These are phyloP conservation scores for Thalassiosira profunda DNA, from an alignment of 108 stramenopile genomes.

Conservation along the genomic window DNA sequence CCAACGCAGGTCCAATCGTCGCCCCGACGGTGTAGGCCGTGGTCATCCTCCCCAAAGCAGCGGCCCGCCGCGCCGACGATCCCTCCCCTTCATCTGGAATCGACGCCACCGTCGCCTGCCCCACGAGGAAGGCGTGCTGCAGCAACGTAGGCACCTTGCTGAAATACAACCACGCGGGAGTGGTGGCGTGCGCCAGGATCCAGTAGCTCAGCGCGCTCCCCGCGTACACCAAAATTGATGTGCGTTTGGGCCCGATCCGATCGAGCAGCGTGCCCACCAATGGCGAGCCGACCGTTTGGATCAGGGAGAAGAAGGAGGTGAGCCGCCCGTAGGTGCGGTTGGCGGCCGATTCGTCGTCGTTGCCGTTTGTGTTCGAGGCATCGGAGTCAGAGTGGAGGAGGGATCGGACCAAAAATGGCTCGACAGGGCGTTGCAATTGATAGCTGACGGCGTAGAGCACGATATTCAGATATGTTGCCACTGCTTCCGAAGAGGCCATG, in stretches of 20 bases:
- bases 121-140: conserved; percentile 83
- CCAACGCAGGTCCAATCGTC: conserved; percentile 76
- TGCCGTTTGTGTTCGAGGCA: conserved; percentile 7
- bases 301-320: conserved; percentile 72
- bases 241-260: conserved; percentile 59
- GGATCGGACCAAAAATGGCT: conserved; percentile 76
- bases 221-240: conserved; percentile 60
- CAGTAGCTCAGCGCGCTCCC: conserved; percentile 73
- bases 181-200: conserved; percentile 58
- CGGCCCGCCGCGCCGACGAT: conserved; percentile 43
- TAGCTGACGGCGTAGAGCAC: conserved; percentile 76
- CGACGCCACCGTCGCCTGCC: conserved; percentile 74
- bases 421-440: conserved; percentile 84
- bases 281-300: conserved; percentile 77
- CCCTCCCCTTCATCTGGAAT: conserved; percentile 24
- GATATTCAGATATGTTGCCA: conserved; percentile 75
- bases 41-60: conserved; percentile 70
- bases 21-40: conserved; percentile 84
- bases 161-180: conserved; percentile 52
- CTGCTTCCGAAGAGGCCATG: conserved; percentile 33
- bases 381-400: conserved; percentile 23
- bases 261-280: conserved; percentile 74
- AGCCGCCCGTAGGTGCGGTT: conserved; percentile 69
- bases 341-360: conserved; percentile 36
- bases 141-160: conserved; percentile 79